Evolutionary conservation across 306 rosid species (phyloP).

Genomic region (Malus fusca): DNA sequence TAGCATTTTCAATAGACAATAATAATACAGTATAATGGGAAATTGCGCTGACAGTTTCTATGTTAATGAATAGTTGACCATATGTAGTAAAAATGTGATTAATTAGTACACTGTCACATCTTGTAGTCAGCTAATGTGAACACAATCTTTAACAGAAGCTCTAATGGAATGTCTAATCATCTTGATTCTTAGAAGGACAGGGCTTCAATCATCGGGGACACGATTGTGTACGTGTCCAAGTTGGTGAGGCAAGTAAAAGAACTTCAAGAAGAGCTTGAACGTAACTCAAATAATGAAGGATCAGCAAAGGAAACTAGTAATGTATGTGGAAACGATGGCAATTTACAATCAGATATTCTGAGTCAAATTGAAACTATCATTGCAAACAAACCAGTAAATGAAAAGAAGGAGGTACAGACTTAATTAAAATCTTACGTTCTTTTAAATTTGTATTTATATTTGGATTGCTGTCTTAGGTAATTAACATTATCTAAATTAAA

Average conservation of each 20-base stretch:
- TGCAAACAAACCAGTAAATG: slow-evolving; percentile 28
- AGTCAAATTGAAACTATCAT: slow-evolving; percentile 17
- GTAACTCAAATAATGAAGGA: slow-evolving; percentile 46
- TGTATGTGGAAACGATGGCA: slow-evolving; percentile 18
- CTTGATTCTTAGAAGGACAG: slow-evolving; percentile 50
- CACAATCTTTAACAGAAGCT: background rate
- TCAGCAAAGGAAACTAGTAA: slow-evolving; percentile 1
- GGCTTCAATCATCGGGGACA: slow-evolving; percentile 87
- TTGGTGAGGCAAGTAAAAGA: slow-evolving; percentile 70
- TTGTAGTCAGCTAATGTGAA: background rate
- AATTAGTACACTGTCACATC: no score
- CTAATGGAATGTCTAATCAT: background rate
- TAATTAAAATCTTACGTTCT: no score
- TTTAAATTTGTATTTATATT: background rate
- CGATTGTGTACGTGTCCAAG: slow-evolving; percentile 72
- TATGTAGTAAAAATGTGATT: background rate
- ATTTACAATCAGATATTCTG: slow-evolving; percentile 24
- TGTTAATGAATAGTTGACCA: background rate
- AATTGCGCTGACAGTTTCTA: background rate
- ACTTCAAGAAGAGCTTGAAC: slow-evolving; percentile 76
- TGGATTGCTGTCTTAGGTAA: no score
- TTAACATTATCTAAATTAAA: background rate
- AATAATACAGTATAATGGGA: no score
- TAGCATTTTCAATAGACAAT: background rate
- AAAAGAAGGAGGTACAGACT: slow-evolving; percentile 71